Base-by-base conservation (phyloP, 2,329 filamentous ascomycete genomes). In the Alternaria burnsii region DNA sequence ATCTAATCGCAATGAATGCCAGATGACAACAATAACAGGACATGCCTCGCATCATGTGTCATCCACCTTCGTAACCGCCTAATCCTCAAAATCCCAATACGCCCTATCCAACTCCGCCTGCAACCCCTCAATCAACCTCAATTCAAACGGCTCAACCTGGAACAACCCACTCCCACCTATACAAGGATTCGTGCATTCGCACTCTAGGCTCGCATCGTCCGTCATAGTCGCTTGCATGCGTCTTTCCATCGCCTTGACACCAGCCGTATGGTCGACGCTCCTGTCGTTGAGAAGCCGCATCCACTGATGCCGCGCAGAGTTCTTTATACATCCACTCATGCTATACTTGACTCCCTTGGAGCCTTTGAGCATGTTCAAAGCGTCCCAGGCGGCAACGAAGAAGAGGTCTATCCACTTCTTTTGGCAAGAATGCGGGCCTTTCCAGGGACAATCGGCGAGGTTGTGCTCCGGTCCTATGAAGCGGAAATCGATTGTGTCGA, bases 401-500 rank as follows among this genome's bases (percentile, higher is more conserved):
- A 67, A 67, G 18, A 55, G 53, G 18, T 64, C 52, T 16, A 68
- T 66, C 67, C 63, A 70, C 8, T 40, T 43, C 52, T 65, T 67
- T 34, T 66, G 67, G 51, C 67, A 68, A 0, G 67, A 63, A 34
- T 68, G 66, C 9, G 26, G 6, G 16, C 3, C 10, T 2, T n/a
- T 40, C 66, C 66, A 70, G 4, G 66, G 66, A 41, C 66, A 67
- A 3, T 42, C 11, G 1, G 66, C 66, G 11, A 53, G 30, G 9
- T 12, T 32, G 43, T 70, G 68, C 10, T 67, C 62, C 2, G 64
- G 58, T 18, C 64, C 61, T n/a, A 70, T 61, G 59, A 70, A 70
- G 24, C 64, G 60, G n/a, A 70, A 60, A 11, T 70, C 66, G 10
- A 70, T 53, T 1, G 48, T 42, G 20, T 50, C 38, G 10, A 69